phyloP scores from a whole-genome alignment of 192 early-diverging fungal species.

The Phycomyces nitens region DNA sequence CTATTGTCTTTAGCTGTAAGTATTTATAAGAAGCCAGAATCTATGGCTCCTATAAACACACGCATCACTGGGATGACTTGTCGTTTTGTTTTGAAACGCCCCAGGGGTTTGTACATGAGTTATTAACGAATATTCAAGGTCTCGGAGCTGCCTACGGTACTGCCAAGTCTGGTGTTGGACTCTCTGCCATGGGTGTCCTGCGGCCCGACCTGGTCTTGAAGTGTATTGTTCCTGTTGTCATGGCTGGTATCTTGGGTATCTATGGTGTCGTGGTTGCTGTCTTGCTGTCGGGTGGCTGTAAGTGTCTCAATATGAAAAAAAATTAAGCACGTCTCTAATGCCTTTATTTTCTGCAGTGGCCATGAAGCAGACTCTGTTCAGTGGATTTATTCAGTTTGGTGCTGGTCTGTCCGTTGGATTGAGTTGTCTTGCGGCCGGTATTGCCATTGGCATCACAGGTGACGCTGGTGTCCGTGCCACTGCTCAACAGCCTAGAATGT shows the following conservation, averaged over 20 bases:
- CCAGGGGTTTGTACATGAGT: constrained; percentile 74
- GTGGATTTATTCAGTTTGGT: constrained; percentile 89
- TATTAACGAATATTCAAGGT: constrained; percentile 40
- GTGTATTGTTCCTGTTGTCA: constrained; percentile 92
- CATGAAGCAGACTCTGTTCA: constrained; percentile 46
- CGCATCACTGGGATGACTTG: neutral
- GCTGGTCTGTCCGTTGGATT: constrained; percentile 92
- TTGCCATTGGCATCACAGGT: constrained; percentile 94
- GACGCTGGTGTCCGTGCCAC: constrained; percentile 91
- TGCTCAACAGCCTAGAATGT: constrained; percentile 85
- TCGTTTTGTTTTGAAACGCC: constrained; percentile 14
- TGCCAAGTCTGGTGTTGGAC: constrained; percentile 94
- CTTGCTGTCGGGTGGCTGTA: constrained; percentile 77
- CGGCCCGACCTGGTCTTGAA: constrained; percentile 89
- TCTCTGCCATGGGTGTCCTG: constrained; percentile 92
- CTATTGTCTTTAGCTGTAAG: constrained; percentile 89
- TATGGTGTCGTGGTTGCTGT: constrained; percentile 98
- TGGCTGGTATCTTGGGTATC: constrained; percentile 98
- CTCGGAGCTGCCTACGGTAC: constrained; percentile 98
- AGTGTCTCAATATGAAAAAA: constrained; percentile 38
- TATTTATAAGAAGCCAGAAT: neutral
- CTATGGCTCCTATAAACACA: neutral
- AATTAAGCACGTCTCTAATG: neutral
- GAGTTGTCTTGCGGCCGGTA: constrained; percentile 90
- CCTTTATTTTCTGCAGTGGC: constrained; percentile 32